Evolutionary conservation across 345 rosid species (phyloP), one percentile per base, ranked within the genome.

Genomic region (Theobroma cacao): DNA sequence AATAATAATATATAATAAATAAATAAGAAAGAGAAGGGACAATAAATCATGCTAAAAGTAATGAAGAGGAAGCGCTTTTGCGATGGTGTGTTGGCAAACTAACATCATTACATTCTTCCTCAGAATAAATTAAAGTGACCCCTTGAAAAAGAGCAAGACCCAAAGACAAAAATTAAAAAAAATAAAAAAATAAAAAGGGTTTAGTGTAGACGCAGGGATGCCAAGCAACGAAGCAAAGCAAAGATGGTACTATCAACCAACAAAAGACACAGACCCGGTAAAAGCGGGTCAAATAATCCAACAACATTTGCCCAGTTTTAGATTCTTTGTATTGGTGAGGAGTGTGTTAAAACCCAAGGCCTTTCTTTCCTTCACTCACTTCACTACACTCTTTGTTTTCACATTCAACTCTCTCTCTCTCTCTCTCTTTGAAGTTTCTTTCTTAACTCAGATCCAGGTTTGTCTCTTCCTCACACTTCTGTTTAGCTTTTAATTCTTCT

Each of bases 361-460:
- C 4, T 40, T 40, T 40, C 34, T 31, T 15, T 53, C 20, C 31
- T 72, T 43, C 60, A 14, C 70, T 17, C 17, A 18, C 48, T 0
- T 28, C 53, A 3, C 78, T 48, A 41, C 72, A 59, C 26, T 56
- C 41, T n/a, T n/a, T n/a, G n/a, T 69, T 70, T 80, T 71, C 79
- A 47, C 80, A 26, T 62, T 80, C 67, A 73, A 34, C 72, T 3
- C 10, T 38, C 59, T 60, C 64, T 59, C 34, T 11, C 75, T 77
- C 75, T 59, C 75, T 73, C 77, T n/a, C 59, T 8, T 55, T 72
- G 64, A 36, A 36, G 48, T 76, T 63, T 63, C 45, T 36, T 52
- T 80, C 59, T 22, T 75, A 36, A 47, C 81, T 69, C 83, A 88
- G 93, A 85, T 90, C 91, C 93, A 87, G 89, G 93, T 88, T 84